Base-by-base conservation (phyloP, 1,284 basidiomycete genomes). In the Tetrapyrgos nigripes region DNA sequence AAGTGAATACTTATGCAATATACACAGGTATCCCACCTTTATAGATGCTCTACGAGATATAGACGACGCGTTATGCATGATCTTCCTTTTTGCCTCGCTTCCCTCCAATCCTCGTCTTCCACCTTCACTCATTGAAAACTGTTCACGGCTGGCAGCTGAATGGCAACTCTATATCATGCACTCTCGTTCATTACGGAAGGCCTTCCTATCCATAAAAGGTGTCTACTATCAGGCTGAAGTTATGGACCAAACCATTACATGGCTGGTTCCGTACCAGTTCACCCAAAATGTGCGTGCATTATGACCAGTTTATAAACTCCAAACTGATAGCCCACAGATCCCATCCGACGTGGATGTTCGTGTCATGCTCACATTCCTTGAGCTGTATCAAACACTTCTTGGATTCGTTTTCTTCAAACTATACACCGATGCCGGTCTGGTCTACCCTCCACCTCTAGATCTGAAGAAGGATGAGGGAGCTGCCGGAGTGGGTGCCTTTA, bases 221-320 rank as follows among this genome's bases (percentile, higher is more conserved):
- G 88, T 99, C 59, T 99, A 99, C 77, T 98, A 97, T 77, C 97
- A 99, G 77, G 96, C 94, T 13, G 94, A 97, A 71, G 85, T 98
- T 28, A 87, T 93, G 80, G 96, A 95, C 64, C 94, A 99, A 76
- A 89, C 84, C 29, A 85, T 98, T 52, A 96, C 96, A 50, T 99
- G 97, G 97, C 87, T 99, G 27, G 94, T 98, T 23, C 96, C 97
- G 1, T 99, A 98, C 76, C 93, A 96, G 71, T 99, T 99, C 76
- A 97, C 96, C 3, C 97, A 99, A 79, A 91, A 86, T 66, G 96
- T 97, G 68, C 60, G 85, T 75, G 14, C 2, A 29, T 49, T 51
- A 46, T 55, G 45, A 24, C 23, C 54, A 21, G 50, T 27, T 49
- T 29, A 23, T 55, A 3, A 46, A 21, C 24, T 62, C 53, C 61